Evolutionary conservation across 441 rosid species (phyloP).

Genomic region (Metrosideros polymorpha): DNA sequence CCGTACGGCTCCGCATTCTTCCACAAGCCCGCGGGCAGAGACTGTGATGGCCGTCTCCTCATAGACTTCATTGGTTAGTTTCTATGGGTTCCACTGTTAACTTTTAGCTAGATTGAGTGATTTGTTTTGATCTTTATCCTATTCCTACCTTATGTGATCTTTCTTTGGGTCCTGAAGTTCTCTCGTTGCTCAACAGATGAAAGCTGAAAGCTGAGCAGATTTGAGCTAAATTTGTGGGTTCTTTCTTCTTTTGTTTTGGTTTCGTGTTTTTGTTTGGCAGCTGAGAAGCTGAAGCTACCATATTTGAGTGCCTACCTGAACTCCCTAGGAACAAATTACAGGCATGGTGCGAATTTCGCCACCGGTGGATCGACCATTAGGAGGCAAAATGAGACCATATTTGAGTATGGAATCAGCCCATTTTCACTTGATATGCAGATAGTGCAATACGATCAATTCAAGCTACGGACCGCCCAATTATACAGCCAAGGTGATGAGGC

Average conservation of each 20-base stretch:
- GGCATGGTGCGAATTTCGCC: conserved; percentile 86
- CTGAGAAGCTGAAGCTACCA: conserved; percentile 62
- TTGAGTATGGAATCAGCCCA: conserved; percentile 60
- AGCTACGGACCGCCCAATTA: conserved; percentile 36
- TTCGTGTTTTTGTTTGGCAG: conserved; percentile 22
- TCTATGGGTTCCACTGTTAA: not conserved
- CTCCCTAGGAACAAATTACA: conserved; percentile 60
- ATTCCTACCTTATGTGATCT: not conserved
- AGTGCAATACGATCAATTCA: conserved; percentile 53
- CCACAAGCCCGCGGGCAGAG: conserved; percentile 1
- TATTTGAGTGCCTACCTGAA: conserved; percentile 78
- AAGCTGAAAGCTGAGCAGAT: not conserved
- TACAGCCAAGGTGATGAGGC: conserved; percentile 31
- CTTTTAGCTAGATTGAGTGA: not conserved
- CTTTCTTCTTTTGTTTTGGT: not conserved
- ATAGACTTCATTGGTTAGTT: not conserved
- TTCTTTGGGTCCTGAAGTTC: not conserved
- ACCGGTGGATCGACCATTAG: conserved; percentile 84
- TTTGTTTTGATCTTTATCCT: not conserved
- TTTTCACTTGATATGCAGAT: conserved; percentile 81
- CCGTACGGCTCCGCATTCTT: not conserved
- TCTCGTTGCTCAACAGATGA: not conserved
- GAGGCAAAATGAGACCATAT: conserved; percentile 60
- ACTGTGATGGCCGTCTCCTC: not conserved
- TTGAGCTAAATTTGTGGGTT: not conserved